A percentile compares a stretch with the other conserved stretches of the same genome.
These are phyloP conservation scores for Orbilia blumenaviensis DNA, from an alignment of 2,329 filamentous ascomycete genomes.

Conservation along the genomic window DNA sequence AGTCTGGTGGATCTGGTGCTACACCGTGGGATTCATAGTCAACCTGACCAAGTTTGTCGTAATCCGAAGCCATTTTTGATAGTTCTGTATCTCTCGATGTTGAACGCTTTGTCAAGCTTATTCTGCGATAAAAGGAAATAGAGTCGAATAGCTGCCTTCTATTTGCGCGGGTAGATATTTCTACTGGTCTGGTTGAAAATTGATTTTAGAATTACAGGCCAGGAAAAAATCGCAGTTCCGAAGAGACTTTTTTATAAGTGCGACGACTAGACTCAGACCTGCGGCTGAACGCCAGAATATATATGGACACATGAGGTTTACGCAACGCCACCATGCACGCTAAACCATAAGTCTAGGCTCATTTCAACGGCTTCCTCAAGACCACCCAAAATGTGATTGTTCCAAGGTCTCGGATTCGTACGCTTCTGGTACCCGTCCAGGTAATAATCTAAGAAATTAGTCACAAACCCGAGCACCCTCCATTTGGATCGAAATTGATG, in stretches of 20 bases:
- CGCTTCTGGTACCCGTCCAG: not conserved
- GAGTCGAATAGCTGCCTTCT: not conserved
- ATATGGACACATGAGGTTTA: not conserved
- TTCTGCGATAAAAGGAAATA: not conserved
- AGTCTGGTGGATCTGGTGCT: not conserved
- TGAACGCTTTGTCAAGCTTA: not conserved
- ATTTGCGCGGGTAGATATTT: not conserved
- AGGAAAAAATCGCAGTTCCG: not conserved
- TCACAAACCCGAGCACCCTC: not conserved
- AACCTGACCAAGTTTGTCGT: slow-evolving; percentile 11
- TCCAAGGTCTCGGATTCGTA: slow-evolving; percentile 9
- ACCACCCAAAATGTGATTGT: not conserved
- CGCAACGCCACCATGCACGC: not conserved
- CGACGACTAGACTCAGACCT: not conserved
- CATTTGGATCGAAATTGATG: not conserved
- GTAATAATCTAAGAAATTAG: not conserved
- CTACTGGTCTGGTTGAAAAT: too few species aligned
- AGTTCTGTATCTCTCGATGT: not conserved
- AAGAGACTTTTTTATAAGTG: slow-evolving; percentile 5
- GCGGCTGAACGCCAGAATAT: not conserved
- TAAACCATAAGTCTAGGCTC: not conserved
- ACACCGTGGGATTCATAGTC: not conserved
- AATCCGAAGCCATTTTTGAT: slow-evolving; percentile 10
- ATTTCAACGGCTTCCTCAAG: not conserved
- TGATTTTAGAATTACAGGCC: not conserved